Base-by-base conservation (phyloP, 148 eudicot species). In the Rhododendron ferrugineum region DNA sequence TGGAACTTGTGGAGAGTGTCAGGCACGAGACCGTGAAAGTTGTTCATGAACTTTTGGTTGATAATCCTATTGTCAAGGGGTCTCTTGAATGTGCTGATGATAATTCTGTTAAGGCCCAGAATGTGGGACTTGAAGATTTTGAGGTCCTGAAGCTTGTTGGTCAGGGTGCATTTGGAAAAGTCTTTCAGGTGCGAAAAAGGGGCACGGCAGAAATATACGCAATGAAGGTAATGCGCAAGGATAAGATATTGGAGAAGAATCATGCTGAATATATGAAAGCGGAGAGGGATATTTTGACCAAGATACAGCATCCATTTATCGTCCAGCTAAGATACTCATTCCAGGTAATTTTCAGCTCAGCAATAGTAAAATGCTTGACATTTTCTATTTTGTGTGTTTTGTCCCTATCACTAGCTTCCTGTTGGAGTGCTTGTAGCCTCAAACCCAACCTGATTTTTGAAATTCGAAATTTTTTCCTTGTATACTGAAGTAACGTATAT, bases 161-260 rank as follows among this genome's bases (percentile, higher is more conserved):
- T 44, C 93, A 90, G 89, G 98, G 98, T 50, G 93, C 98, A 80
- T 96, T 94, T 91, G 98, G 91, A 58, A 96, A 94, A 92, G 99
- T 94, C 28, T 96, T 87, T 89, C 99, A 96, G 88, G 97, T 94
- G 82, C 88, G 89, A 64, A 94, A 90, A 91, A 91, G 85, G 88
- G 97, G 94, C 22, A 91, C 98, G 18, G 86, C 88, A 64, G 99
- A 96, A 88, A 92, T 94, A 74, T 96, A 90, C 84, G 99, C 98
- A n/a, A 94, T 96, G 98, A 96, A 96, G 91, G 98, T 96, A 80
- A 91, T 94, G 98, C 88, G 96, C 87, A 96, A 96, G 88, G 98
- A 96, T 86, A 96, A 92, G 89, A 93, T 94, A 84, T 89, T 96
- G 95, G 98, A 96, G 92, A 89, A 86, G 88, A 93, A 94, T 83